Conservation (phyloP, 352 stramenopile genomes). For the Phytophthora pisi region DNA sequence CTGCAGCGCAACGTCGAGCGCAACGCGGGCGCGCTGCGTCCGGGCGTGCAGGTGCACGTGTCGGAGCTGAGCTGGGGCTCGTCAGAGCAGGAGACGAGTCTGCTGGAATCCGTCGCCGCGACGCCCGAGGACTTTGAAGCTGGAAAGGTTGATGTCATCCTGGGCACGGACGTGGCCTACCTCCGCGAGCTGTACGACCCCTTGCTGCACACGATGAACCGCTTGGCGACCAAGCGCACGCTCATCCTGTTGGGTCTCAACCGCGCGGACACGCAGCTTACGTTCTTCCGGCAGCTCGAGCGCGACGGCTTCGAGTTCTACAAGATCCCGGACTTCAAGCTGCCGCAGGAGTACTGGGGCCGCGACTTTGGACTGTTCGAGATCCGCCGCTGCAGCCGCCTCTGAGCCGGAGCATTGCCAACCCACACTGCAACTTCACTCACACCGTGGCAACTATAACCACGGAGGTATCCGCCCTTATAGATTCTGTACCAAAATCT, state of each 20-base stretch:
- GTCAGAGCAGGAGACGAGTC: slow-evolving; percentile 42
- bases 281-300: slow-evolving; percentile 77
- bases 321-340: slow-evolving; percentile 70
- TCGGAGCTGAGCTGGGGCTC: slow-evolving; percentile 67
- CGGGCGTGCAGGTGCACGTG: slow-evolving; percentile 54
- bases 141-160: slow-evolving; percentile 65
- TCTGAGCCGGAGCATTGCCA: slow-evolving; percentile 1
- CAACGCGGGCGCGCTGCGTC: slow-evolving; percentile 39
- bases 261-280: slow-evolving; percentile 62
- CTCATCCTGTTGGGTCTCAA: slow-evolving; percentile 80
- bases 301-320: slow-evolving; percentile 82
- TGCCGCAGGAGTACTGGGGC: slow-evolving; percentile 60
- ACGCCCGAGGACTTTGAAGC: slow-evolving; percentile 17
- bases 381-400: slow-evolving; percentile 44
- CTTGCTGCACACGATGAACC: slow-evolving; percentile 64
- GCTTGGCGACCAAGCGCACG: slow-evolving; percentile 46
- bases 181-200: slow-evolving; percentile 75
- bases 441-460: slow-evolving; percentile 1
- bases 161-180: slow-evolving; percentile 86
- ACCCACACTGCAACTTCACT: slow-evolving; percentile 6
- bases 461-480: slow-evolving; percentile 9
- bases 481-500: slow-evolving; percentile 30
- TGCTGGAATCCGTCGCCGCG: slow-evolving; percentile 44
- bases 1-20: slow-evolving; percentile 66
- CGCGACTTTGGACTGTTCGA: slow-evolving; percentile 87